These are phyloP conservation scores for Dryas drummondii DNA, from an alignment of 306 rosid species.

Conservation along the genomic window DNA sequence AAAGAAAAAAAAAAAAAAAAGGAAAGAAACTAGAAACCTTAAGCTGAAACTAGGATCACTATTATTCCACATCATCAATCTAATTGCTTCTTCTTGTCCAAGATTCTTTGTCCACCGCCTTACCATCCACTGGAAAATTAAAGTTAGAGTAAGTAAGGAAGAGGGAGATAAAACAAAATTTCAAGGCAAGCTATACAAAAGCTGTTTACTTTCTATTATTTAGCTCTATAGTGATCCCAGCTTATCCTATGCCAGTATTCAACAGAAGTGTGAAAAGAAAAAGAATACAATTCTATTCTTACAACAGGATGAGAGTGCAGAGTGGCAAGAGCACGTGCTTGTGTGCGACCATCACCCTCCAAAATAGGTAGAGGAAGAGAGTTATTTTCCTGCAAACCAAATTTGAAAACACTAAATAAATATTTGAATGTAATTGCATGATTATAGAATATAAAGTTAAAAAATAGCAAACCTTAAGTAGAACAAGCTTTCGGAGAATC, in stretches of 20 bases:
- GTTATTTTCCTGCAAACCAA: slow-evolving; percentile 54
- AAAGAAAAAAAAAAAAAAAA: slow-evolving; percentile 20
- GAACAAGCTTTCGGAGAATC: slow-evolving; percentile 71
- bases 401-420: slow-evolving; percentile 25
- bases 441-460: slow-evolving; percentile 1
- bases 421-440: neutral
- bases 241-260: neutral
- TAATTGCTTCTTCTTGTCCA: slow-evolving; percentile 81
- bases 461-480: slow-evolving; percentile 55
- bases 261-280: neutral
- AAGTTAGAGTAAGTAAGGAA: neutral
- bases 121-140: slow-evolving; percentile 73
- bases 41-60: slow-evolving; percentile 80
- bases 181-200: neutral
- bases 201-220: neutral
- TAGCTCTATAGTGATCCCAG: neutral
- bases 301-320: slow-evolving; percentile 83
- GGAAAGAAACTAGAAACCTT: slow-evolving; percentile 45
- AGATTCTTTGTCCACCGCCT: slow-evolving; percentile 79
- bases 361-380: slow-evolving; percentile 78
- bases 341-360: slow-evolving; percentile 81
- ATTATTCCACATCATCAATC: slow-evolving; percentile 84
- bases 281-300: slow-evolving; percentile 32
- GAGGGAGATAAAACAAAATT: neutral
- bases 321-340: slow-evolving; percentile 87